Percentiles rank a stretch among this genome's conserved stretches.
Evolutionary conservation across 202 grass and related monocot species (phyloP).

Genomic region (Carex arenaria): DNA sequence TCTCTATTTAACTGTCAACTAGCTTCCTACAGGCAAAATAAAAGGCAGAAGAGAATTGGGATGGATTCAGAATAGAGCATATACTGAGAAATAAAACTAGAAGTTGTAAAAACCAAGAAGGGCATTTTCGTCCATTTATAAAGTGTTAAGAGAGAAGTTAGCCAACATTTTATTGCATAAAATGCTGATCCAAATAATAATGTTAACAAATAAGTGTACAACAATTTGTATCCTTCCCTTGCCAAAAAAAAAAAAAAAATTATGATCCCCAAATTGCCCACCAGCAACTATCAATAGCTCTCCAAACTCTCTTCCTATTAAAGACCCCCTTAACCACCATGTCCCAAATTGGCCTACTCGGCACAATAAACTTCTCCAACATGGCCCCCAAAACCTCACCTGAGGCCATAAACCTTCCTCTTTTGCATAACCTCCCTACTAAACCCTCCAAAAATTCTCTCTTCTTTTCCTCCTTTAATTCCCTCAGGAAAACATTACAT

Average conservation of each 20-base stretch:
- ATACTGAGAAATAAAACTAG: neutral
- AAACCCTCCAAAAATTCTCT: slow-evolving; percentile 78
- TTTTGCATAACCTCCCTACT: slow-evolving; percentile 54
- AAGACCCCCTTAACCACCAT: slow-evolving; percentile 51
- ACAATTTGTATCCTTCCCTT: neutral
- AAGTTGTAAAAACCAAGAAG: neutral
- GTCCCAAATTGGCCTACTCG: slow-evolving; percentile 47
- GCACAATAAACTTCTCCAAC: slow-evolving; percentile 64
- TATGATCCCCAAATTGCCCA: slow-evolving; percentile 55
- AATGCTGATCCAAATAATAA: neutral
- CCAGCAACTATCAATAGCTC: slow-evolving; percentile 64
- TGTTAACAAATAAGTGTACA: neutral
- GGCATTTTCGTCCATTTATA: neutral
- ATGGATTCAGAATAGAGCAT: neutral
- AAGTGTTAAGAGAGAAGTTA: neutral
- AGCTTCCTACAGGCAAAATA: neutral
- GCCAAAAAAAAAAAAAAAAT: slow-evolving; percentile 22
- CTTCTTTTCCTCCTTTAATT: slow-evolving; percentile 29
- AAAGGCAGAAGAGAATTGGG: neutral
- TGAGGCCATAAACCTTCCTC: slow-evolving; percentile 49
- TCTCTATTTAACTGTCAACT: neutral
- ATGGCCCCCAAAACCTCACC: slow-evolving; percentile 57
- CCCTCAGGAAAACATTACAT: slow-evolving; percentile 69
- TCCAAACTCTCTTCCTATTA: slow-evolving; percentile 34
- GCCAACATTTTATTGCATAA: slow-evolving; percentile 6